Percentiles rank a stretch among this genome's conserved stretches.
Conservation (phyloP, 202 grass and related monocot genomes). For the Panicum virgatum region DNA sequence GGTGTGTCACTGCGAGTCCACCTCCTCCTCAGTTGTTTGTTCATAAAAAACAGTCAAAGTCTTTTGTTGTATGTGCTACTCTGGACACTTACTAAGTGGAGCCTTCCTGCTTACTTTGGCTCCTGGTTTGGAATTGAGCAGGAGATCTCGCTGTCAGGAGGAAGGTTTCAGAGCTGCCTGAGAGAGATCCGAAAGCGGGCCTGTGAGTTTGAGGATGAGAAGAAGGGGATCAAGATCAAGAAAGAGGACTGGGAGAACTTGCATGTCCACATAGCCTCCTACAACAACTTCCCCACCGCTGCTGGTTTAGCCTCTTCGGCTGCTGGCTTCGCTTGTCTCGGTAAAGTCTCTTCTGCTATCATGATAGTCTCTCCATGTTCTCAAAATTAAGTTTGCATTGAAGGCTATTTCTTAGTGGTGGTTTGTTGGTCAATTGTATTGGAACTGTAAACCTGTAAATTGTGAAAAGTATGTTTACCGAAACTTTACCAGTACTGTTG, state of each 20-base stretch:
- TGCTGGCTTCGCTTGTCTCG: slow-evolving; percentile 89
- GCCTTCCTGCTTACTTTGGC: background rate
- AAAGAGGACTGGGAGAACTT: slow-evolving; percentile 86
- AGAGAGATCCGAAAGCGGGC: slow-evolving; percentile 81
- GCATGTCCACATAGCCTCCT: slow-evolving; percentile 85
- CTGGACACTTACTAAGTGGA: background rate
- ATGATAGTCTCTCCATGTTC: background rate
- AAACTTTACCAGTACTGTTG: background rate
- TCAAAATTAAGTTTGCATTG: background rate
- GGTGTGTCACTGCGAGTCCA: background rate
- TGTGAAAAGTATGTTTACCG: background rate
- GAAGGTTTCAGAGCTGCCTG: slow-evolving; percentile 85
- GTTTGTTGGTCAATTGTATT: background rate
- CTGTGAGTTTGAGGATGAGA: slow-evolving; percentile 62
- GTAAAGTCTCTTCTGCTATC: slow-evolving; percentile 36
- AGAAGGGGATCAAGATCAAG: slow-evolving; percentile 67
- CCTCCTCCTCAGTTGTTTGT: background rate
- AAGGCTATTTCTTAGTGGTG: background rate
- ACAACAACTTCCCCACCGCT: slow-evolving; percentile 94
- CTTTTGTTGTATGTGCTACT: background rate
- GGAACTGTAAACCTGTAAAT: background rate
- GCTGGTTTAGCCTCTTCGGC: slow-evolving; percentile 95
- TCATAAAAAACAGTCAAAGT: too few relatives aligned
- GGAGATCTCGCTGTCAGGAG: slow-evolving; percentile 75
- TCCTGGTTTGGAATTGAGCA: slow-evolving; percentile 49